Conservation (phyloP, 2,329 filamentous ascomycete species). For the Orbilia oligospora region DNA sequence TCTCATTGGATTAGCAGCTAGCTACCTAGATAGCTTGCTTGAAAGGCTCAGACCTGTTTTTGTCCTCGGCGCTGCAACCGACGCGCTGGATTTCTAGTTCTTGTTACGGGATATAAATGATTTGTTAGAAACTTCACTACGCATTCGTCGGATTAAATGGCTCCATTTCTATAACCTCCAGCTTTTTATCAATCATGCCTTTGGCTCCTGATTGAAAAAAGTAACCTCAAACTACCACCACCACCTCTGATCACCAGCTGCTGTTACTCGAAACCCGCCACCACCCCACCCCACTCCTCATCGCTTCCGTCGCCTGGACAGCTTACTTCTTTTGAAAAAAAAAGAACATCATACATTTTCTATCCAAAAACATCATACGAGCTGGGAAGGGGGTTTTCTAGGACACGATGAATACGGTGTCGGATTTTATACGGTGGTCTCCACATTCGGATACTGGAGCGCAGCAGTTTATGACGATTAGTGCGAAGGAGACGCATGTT, state of each 20-base stretch:
- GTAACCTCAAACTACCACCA: not conserved
- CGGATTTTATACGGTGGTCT: conserved; percentile 70
- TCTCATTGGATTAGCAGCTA: not conserved
- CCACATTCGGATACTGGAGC: conserved; percentile 69
- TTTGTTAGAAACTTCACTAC: too few relatives aligned
- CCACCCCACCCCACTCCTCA: not conserved
- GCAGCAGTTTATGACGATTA: conserved; percentile 71
- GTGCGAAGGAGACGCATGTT: conserved; percentile 70
- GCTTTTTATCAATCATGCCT: conserved; percentile 35
- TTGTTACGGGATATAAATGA: too few relatives aligned
- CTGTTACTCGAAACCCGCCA: too few relatives aligned
- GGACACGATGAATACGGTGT: conserved; percentile 70
- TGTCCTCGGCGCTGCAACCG: conserved; percentile 43
- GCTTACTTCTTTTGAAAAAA: too few relatives aligned
- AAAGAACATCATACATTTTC: too few relatives aligned
- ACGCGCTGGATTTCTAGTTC: conserved; percentile 23
- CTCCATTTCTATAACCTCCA: conserved; percentile 7
- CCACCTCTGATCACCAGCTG: not conserved
- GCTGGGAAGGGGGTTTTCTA: too few relatives aligned
- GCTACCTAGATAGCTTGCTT: not conserved
- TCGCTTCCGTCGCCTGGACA: not conserved
- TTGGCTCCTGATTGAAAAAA: conserved; percentile 45
- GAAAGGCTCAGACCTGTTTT: not conserved
- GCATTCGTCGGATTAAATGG: conserved; percentile 5
- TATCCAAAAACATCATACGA: too few relatives aligned